Evolutionary conservation across 1,139 yeast genomes (phyloP).

Genomic region (Hyphopichia wangnamkhiaoensis): DNA sequence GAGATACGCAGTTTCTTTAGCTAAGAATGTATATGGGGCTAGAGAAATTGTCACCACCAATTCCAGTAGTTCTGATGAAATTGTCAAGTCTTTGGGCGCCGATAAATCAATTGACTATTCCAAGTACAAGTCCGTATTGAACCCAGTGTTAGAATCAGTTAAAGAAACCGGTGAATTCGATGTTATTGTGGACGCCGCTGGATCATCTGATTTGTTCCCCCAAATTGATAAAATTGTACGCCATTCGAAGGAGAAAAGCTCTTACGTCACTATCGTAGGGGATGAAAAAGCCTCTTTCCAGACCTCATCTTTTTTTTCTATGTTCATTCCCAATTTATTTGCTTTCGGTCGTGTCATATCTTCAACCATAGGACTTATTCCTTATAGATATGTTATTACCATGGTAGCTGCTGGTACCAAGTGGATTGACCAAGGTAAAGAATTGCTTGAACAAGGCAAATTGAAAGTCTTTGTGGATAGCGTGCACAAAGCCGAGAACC

Average conservation of each 20-base stretch:
- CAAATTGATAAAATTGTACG: slow-evolving; percentile 32
- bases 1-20: slow-evolving; percentile 56
- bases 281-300: too few species aligned
- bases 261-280: slow-evolving; percentile 54
- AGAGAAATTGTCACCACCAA: slow-evolving; percentile 46
- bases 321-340: slow-evolving; percentile 19
- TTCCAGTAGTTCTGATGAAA: slow-evolving; percentile 32
- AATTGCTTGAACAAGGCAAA: slow-evolving; percentile 42
- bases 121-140: slow-evolving; percentile 18
- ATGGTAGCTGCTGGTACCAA: slow-evolving; percentile 7
- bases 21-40: slow-evolving; percentile 48
- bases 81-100: slow-evolving; percentile 53
- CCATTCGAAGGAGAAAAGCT: slow-evolving; percentile 38
- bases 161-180: slow-evolving; percentile 34
- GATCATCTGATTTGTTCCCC: slow-evolving; percentile 25
- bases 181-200: slow-evolving; percentile 32
- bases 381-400: slow-evolving; percentile 13
- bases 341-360: background rate
- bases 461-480: slow-evolving; percentile 54
- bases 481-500: slow-evolving; percentile 49
- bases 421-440: slow-evolving; percentile 15
- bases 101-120: slow-evolving; percentile 54
- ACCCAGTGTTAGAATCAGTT: slow-evolving; percentile 26
- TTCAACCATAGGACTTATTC: slow-evolving; percentile 12
- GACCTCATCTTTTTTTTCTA: too few species aligned